Evolutionary conservation across 2,329 filamentous ascomycete genomes (phyloP), one percentile per base, ranked within the genome.

Genomic region (Fusarium sororula): DNA sequence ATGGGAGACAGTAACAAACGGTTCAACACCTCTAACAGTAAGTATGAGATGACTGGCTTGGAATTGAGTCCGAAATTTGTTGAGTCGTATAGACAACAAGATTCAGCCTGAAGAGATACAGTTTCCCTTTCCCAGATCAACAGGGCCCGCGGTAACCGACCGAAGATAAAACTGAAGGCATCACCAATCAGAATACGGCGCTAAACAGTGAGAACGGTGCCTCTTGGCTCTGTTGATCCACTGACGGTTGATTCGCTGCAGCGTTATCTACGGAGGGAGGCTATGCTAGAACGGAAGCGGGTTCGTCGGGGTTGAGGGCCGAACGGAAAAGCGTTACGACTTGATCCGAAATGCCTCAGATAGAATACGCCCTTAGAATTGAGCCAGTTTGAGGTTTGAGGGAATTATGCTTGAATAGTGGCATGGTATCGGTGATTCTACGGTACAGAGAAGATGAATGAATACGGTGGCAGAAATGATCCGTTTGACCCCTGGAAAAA

Each of bases 121-220:
- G 44, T 30, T 45, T 41, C 26, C 58, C 58, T 63, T 58, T 65
- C 65, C 65, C 65, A 69, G 67, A 70, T 70, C 67, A 70, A 58
- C 66, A 69, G 66, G 65, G 12, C 55, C 62, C 73, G 75, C 75
- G 75, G 69, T 63, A 77, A 38, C 58, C 75, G 75, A 74, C 57
- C 44, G 30, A 61, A 53, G 41, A 42, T 37, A 54, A 37, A 37
- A 54, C 39, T 66, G 66, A 70, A 41, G 56, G 5, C 30, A 62
- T 75, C 63, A 42, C 73, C 73, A 76, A 76, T 75, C 53, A 72
- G 60, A 76, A 66, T 42, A 64, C 53, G 48, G 73, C 71, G 70
- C 66, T 73, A 73, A 60, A 41, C 47, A 44, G 12, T 14, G n/a
- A 41, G 35, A 47, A 54, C 66, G 22, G 39, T 24, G 18, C 30